Conservation (phyloP, 805 yeast species). For the Wickerhamiella kazuoi region DNA sequence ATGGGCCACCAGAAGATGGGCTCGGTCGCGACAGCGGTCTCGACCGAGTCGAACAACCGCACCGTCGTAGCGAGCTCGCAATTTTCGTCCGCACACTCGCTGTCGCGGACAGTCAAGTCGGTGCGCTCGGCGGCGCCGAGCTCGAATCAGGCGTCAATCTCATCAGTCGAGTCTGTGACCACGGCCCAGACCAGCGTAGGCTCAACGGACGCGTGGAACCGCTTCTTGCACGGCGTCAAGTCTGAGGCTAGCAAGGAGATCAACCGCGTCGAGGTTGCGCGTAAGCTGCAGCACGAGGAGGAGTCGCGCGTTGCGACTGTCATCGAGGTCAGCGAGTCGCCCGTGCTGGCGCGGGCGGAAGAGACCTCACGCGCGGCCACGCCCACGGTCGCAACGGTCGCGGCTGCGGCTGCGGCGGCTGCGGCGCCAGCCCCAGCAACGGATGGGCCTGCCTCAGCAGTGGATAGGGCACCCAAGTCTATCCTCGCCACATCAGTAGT, state of each 20-base stretch:
- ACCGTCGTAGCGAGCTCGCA: constrained; percentile 3
- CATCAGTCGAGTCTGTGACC: constrained; percentile 1
- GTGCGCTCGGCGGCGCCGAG: not conserved
- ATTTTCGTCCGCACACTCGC: not conserved
- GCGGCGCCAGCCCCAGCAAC: too few species aligned
- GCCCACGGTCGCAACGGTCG: too few species aligned
- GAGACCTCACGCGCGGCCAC: not conserved
- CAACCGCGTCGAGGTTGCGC: not conserved
- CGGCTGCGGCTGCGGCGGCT: not conserved
- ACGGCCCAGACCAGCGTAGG: constrained; percentile 8
- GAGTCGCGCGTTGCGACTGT: not conserved
- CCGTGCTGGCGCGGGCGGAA: not conserved
- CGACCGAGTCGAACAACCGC: constrained; percentile 4
- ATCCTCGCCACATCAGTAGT: too few species aligned
- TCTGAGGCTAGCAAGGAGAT: constrained; percentile 3
- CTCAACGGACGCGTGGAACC: constrained; percentile 7
- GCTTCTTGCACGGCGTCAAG: constrained; percentile 7
- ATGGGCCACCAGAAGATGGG: not conserved
- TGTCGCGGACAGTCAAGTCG: not conserved
- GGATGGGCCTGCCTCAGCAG: too few species aligned
- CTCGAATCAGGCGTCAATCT: not conserved
- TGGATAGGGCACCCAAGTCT: too few species aligned
- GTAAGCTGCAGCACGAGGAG: not conserved
- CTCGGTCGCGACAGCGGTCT: constrained; percentile 3
- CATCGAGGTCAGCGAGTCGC: not conserved